Evolutionary conservation across 73 alveolate genomes (phyloP).

Genomic region (Durusdinium trenchii): DNA sequence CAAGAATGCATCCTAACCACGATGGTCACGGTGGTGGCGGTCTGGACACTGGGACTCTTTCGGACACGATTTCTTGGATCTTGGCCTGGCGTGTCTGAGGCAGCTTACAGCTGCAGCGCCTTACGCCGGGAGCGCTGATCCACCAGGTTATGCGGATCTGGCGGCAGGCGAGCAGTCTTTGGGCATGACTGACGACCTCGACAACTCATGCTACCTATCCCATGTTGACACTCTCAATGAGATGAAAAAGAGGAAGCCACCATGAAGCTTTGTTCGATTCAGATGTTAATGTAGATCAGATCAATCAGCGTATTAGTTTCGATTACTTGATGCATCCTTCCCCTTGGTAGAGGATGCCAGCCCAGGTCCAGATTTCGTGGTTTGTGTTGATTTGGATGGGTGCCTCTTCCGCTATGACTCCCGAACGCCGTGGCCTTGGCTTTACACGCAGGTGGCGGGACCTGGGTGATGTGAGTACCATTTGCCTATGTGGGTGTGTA

Average conservation of each 20-base stretch:
- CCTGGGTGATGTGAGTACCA: not conserved
- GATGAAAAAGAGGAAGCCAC: too few relatives aligned
- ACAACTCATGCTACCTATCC: too few relatives aligned
- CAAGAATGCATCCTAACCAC: too few relatives aligned
- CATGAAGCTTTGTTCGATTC: too few relatives aligned
- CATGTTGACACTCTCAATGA: too few relatives aligned
- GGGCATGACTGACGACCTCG: not conserved
- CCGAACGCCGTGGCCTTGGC: not conserved
- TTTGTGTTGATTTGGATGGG: constrained; percentile 77
- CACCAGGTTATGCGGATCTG: constrained; percentile 71
- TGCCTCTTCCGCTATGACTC: constrained; percentile 59
- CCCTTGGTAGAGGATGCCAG: not conserved
- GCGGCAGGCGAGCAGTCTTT: not conserved
- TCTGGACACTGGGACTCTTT: too few relatives aligned
- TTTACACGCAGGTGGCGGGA: not conserved
- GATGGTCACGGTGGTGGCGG: too few relatives aligned
- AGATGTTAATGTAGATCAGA: too few relatives aligned
- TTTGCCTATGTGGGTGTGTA: too few relatives aligned
- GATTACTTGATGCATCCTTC: too few relatives aligned
- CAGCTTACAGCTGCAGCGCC: constrained; percentile 51
- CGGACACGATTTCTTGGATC: too few relatives aligned
- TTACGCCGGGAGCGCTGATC: constrained; percentile 49
- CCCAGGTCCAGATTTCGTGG: constrained; percentile 46
- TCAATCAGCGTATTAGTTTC: too few relatives aligned
- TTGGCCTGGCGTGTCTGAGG: not conserved